Base-by-base conservation (phyloP, 164 flowering plant genomes). In the Tetracentron sinense region DNA sequence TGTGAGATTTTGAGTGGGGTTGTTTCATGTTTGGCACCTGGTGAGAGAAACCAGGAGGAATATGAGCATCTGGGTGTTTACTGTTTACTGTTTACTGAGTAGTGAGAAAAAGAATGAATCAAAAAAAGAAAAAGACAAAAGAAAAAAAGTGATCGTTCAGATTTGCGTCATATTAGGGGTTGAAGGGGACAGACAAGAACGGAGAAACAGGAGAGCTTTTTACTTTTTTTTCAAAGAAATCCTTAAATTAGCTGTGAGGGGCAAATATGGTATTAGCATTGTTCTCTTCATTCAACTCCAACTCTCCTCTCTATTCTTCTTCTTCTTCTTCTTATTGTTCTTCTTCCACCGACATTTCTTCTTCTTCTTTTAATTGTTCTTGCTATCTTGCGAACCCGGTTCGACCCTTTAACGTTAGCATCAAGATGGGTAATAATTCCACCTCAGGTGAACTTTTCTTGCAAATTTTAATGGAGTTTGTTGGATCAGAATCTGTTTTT, bases 351-450 rank as follows among this genome's bases (percentile, higher is more conserved):
- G 44, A 4, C 8, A 8, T 38, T 38, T 38, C 44, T 1, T 30
- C 54, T 59, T 52, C 30, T 16, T 44, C 56, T 38, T 11, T 54
- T 27, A 42, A 27, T 26, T 23, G 11, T 26, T 53, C 21, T 15
- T 15, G 3, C 20, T 11, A 25, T 14, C 25, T 7, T 23, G 4
- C 56, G 21, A 23, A 49, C 25, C 58, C 63, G 42, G 31, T 63
- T 1, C 15, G 52, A 25, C 21, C 56, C 48, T 49, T 25, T 25
- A 38, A 30, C 27, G 33, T 51, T 53, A 22, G 38, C n/a, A 8
- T 58, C 67, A 66, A 62, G 60, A 72, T 72, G 75, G 30, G 65
- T 38, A 10, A 16, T 42, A 68, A 54, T 33, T 23, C 54, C 53
- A 63, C 46, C 52, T 44, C 64, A 63, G 75, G 75, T 72, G 61